A percentile compares a stretch with the other conserved stretches of the same genome.
Evolutionary conservation across 169 alveolate species (phyloP).

Genomic region (Plasmodium relictum): DNA sequence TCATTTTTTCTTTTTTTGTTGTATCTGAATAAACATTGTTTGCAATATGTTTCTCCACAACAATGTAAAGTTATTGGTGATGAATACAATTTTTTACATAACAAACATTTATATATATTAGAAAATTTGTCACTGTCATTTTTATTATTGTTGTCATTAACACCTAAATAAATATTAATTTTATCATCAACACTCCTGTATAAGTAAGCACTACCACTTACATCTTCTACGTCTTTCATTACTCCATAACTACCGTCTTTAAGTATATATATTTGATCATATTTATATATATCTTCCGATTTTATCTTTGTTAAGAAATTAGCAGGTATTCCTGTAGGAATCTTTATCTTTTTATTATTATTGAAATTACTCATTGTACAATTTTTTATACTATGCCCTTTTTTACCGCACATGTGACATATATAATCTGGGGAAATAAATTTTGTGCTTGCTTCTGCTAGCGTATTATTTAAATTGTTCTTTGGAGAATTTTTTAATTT

Average conservation of each 20-base stretch:
- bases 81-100: conserved; percentile 86
- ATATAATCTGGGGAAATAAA: conserved; percentile 79
- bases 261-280: conserved; percentile 85
- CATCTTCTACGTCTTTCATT: conserved; percentile 87
- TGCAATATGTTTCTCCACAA: conserved; percentile 91
- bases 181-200: conserved; percentile 90
- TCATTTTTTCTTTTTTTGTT: conserved; percentile 66
- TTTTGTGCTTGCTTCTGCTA: conserved; percentile 6
- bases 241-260: conserved; percentile 90
- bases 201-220: conserved; percentile 90
- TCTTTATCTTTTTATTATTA: conserved; percentile 87
- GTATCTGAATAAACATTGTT: conserved; percentile 80
- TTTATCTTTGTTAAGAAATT: conserved; percentile 86
- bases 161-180: conserved; percentile 84
- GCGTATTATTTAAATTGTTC: conserved; percentile 5
- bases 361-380: conserved; percentile 86
- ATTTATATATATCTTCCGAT: conserved; percentile 86
- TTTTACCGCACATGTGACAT: conserved; percentile 92
- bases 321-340: conserved; percentile 92
- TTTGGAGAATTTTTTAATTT: conserved; percentile 4
- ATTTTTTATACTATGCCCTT: conserved; percentile 89
- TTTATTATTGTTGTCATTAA: conserved; percentile 78
- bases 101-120: conserved; percentile 82
- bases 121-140: conserved; percentile 74
- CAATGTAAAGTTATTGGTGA: conserved; percentile 88